Base-by-base conservation (phyloP, 176 grass and related monocot species). In the Oryza punctata region DNA sequence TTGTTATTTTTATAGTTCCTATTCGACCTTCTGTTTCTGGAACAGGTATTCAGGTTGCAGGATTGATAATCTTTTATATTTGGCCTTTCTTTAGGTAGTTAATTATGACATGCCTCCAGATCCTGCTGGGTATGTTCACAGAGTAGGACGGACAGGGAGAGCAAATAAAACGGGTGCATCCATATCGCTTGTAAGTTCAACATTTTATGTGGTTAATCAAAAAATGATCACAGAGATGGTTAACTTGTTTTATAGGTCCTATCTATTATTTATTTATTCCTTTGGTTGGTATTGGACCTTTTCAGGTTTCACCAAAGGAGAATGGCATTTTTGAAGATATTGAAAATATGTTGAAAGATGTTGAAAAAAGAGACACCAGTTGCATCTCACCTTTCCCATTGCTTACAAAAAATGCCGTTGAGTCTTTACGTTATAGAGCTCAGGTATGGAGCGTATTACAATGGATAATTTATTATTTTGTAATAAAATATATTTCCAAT, bases 81-180 rank as follows among this genome's bases (percentile, higher is more conserved):
- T 82, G 69, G 84, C 71, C 57, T 12, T 88, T 61, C 71, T 77
- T 71, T 76, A 98, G 96, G 96, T 98, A 54, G 80, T 98, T 78
- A 98, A 98, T 90, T 95, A 91, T 88, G 93, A 98, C 78, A 95
- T 95, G 96, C 96, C 93, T 46, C 79, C 77, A 70, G 73, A 69
- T 73, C 52, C 87, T 82, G 85, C 91, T 90, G 96, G 96, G 57
- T 98, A 95, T 84, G 85, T 98, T 75, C 96, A 98, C 73, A 90
- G 96, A 90, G 68, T 98, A 88, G 96, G 96, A 18, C 85, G 96
- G 60, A 98, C 96, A 65, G 96, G 96, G 59, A 91, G 96, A 81
- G 96, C 87, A 50, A 89, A 91, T 84, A 95, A 92, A 23, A 90
- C 89, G 27, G 96, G 96, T 82, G 84, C 91, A 75, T 90, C 93